phyloP scores from a whole-genome alignment of 164 flowering plant genomes.

The Dillenia suffruticosa region DNA sequence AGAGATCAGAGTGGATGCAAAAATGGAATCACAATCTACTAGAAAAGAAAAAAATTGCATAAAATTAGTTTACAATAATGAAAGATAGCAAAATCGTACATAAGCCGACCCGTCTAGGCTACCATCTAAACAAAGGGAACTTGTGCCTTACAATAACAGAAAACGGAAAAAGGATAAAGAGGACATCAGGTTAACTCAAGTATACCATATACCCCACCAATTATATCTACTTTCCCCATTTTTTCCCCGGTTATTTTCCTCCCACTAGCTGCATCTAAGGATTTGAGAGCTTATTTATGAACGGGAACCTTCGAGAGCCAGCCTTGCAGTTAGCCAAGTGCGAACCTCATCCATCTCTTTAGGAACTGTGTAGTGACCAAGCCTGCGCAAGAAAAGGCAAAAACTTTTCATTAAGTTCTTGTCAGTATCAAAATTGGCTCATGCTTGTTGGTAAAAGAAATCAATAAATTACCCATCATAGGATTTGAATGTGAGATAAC shows the following conservation, averaged over 20 bases:
- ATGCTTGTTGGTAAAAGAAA: slow-evolving; percentile 1
- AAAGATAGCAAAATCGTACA: slow-evolving; percentile 3
- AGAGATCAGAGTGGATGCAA: neutral
- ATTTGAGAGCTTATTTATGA: slow-evolving; percentile 5
- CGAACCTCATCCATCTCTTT: slow-evolving; percentile 91
- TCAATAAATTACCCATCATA: slow-evolving; percentile 53
- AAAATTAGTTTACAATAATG: neutral
- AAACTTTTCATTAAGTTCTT: neutral
- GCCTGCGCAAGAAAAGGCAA: slow-evolving; percentile 44
- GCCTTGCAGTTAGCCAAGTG: slow-evolving; percentile 65
- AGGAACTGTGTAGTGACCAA: slow-evolving; percentile 92
- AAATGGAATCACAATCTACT: neutral
- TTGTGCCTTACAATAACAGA: slow-evolving; percentile 9
- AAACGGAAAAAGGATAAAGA: slow-evolving; percentile 3
- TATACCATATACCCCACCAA: slow-evolving; percentile 39
- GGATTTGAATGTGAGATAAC: slow-evolving; percentile 36
- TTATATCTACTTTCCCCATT: slow-evolving; percentile 8
- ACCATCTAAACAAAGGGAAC: neutral
- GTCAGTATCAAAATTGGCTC: neutral
- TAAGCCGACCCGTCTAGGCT: slow-evolving; percentile 8
- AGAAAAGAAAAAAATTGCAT: neutral
- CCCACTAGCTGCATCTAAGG: slow-evolving; percentile 9
- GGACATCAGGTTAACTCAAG: slow-evolving; percentile 7
- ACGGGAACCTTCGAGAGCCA: slow-evolving; percentile 61
- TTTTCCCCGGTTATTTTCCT: slow-evolving; percentile 6